These are phyloP conservation scores for Shiraia sp. DNA, from an alignment of 2,329 filamentous ascomycete genomes.

Conservation along the genomic window DNA sequence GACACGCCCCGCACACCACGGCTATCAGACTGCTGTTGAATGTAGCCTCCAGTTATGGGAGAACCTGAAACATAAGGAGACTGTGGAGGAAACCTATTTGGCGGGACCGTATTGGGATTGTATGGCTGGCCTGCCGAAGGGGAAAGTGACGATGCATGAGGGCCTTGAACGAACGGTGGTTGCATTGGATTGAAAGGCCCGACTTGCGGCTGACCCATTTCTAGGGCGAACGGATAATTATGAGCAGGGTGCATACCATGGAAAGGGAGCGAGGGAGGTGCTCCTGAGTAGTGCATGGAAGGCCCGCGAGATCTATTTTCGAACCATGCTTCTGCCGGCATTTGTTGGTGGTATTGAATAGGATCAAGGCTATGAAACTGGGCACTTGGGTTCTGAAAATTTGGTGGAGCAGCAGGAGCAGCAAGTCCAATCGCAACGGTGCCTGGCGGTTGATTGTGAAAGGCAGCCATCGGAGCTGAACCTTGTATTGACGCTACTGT, in stretches of 20 bases:
- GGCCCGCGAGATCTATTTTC: constrained; percentile 24
- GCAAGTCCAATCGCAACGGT: constrained; percentile 1
- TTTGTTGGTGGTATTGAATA: constrained; percentile 8
- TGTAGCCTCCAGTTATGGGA: constrained; percentile 15
- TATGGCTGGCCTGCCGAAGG: constrained; percentile 16
- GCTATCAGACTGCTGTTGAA: constrained; percentile 9
- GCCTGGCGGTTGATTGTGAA: constrained; percentile 5
- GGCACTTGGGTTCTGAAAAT: constrained; percentile 13
- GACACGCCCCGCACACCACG: constrained; percentile 9
- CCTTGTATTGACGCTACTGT: background rate
- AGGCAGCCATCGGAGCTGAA: background rate
- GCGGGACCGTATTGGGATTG: constrained; percentile 12
- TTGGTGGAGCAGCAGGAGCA: background rate
- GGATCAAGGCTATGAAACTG: constrained; percentile 14
- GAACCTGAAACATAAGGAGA: constrained; percentile 7
- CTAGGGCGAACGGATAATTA: constrained; percentile 11
- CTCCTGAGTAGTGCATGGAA: constrained; percentile 12
- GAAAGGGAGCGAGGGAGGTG: constrained; percentile 16
- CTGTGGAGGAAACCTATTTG: constrained; percentile 14
- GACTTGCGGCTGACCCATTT: constrained; percentile 16
- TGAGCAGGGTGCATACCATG: constrained; percentile 18
- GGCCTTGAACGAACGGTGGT: constrained; percentile 15
- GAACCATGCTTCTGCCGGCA: constrained; percentile 10
- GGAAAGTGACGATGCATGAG: constrained; percentile 7
- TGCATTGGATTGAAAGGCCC: constrained; percentile 8